Evolutionary conservation across 2,329 filamentous ascomycete genomes (phyloP), one percentile per base, ranked within the genome.

Genomic region (Epicoccum nigrum): DNA sequence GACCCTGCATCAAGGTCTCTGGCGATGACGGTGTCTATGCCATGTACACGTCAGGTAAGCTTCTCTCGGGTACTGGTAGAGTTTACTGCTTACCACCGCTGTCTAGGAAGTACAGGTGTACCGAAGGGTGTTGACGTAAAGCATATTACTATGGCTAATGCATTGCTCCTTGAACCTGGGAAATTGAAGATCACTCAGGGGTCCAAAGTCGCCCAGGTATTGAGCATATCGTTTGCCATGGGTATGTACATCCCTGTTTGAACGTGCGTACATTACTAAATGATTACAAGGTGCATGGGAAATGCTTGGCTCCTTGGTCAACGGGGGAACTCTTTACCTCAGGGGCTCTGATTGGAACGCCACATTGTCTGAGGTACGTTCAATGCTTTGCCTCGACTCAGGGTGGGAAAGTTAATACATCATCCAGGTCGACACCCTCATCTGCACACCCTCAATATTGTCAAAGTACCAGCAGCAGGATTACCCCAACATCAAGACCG

Each of bases 221-320:
- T 85, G 27, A 84, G 81, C 52, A 79, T 86, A 35, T 81, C 80
- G 34, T 86, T 85, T 58, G 83, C 85, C 56, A 85, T 85, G 82
- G 81, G 82, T 83, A 73, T 61, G 79, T 17, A 7, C 13, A n/a
- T 35, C n/a, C n/a, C n/a, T n/a, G n/a, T n/a, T n/a, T n/a, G n/a
- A n/a, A n/a, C n/a, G n/a, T n/a, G n/a, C n/a, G n/a, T n/a, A n/a
- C n/a, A n/a, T n/a, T n/a, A n/a, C n/a, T n/a, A n/a, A n/a, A n/a
- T n/a, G n/a, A n/a, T n/a, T n/a, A n/a, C 16, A 32, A 83, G 83
- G 80, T 15, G 81, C 82, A 8, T 85, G 83, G 83, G 83, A 85
- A 55, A 81, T 85, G 19, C 76, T 85, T 7, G 77, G 75, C 1
- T 79, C 77, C 39, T 67, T 85, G 15, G 80, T 81, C 67, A 85